Conservation (phyloP, 257 asterid genomes). For the Jasminum sambac region DNA sequence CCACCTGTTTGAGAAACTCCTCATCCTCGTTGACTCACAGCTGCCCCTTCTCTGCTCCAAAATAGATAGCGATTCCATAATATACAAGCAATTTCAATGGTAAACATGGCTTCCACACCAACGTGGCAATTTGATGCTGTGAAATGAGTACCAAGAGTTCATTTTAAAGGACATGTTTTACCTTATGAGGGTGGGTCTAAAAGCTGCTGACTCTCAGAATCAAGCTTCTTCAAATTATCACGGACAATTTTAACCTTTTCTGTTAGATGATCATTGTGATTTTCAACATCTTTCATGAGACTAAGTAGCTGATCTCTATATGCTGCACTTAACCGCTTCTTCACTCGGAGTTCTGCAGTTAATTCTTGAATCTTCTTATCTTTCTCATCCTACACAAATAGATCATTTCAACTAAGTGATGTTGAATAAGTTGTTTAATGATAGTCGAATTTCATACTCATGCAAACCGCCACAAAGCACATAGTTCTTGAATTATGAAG, state of each 20-base stretch:
- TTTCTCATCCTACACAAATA: slow-evolving; percentile 61
- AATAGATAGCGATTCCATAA: background rate
- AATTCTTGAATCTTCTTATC: slow-evolving; percentile 73
- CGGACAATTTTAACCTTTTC: slow-evolving; percentile 47
- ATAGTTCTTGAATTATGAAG: background rate
- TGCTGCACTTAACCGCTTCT: slow-evolving; percentile 65
- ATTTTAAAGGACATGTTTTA: slow-evolving; percentile 16
- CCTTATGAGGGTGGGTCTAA: slow-evolving; percentile 34
- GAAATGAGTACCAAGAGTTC: slow-evolving; percentile 8
- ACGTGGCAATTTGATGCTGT: too few relatives aligned
- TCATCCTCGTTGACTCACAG: background rate
- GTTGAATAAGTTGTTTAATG: slow-evolving; percentile 1
- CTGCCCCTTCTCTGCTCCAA: background rate
- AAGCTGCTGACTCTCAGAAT: slow-evolving; percentile 45
- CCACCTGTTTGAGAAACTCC: background rate
- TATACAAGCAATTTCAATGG: background rate
- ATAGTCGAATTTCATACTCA: background rate
- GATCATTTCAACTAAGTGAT: slow-evolving; percentile 16
- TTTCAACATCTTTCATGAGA: slow-evolving; percentile 69
- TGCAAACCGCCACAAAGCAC: slow-evolving; percentile 5
- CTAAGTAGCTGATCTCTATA: slow-evolving; percentile 64
- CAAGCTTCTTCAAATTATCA: slow-evolving; percentile 56
- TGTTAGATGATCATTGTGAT: slow-evolving; percentile 58
- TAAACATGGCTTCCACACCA: background rate
- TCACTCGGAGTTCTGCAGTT: slow-evolving; percentile 64